Evolutionary conservation across 1,139 yeast species (phyloP).

Genomic region (Casaregolazyma suthepensis): DNA sequence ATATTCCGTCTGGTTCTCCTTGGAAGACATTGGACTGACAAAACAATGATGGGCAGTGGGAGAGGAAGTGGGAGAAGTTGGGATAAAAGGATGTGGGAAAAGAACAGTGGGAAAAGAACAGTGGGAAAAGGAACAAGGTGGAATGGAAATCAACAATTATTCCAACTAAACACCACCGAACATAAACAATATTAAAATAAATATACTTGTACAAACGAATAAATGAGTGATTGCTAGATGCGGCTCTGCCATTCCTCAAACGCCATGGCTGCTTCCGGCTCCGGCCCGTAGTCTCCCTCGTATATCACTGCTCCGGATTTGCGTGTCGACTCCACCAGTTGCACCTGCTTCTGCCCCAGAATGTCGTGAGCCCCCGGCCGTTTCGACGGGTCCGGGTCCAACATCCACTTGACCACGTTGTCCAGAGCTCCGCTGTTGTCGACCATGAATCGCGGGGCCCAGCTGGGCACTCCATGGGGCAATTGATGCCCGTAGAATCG

Average conservation of each 20-base stretch:
- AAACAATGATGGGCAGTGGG: neutral
- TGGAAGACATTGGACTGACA: neutral
- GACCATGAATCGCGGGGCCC: conserved; percentile 82
- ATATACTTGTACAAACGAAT: neutral
- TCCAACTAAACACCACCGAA: too few species aligned
- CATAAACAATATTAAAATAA: conserved; percentile 6
- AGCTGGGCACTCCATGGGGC: conserved; percentile 43
- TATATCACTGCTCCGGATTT: conserved; percentile 93
- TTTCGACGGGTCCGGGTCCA: conserved; percentile 74
- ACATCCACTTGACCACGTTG: conserved; percentile 78
- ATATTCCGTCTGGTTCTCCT: conserved; percentile 24
- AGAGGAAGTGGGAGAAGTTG: neutral
- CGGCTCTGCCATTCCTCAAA: conserved; percentile 9
- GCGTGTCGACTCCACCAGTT: conserved; percentile 71
- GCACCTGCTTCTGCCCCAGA: conserved; percentile 64
- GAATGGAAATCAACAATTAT: neutral
- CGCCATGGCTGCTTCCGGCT: conserved; percentile 33
- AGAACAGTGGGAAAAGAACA: too few species aligned
- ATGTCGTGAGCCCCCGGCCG: conserved; percentile 75
- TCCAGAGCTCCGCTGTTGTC: conserved; percentile 74
- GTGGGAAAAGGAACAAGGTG: neutral
- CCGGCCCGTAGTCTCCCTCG: conserved; percentile 95
- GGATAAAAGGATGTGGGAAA: too few species aligned
- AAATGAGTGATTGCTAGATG: neutral
- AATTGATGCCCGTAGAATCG: conserved; percentile 4